These are phyloP conservation scores for Trametes cingulata DNA, from an alignment of 768 basidiomycete genomes.

Conservation along the genomic window DNA sequence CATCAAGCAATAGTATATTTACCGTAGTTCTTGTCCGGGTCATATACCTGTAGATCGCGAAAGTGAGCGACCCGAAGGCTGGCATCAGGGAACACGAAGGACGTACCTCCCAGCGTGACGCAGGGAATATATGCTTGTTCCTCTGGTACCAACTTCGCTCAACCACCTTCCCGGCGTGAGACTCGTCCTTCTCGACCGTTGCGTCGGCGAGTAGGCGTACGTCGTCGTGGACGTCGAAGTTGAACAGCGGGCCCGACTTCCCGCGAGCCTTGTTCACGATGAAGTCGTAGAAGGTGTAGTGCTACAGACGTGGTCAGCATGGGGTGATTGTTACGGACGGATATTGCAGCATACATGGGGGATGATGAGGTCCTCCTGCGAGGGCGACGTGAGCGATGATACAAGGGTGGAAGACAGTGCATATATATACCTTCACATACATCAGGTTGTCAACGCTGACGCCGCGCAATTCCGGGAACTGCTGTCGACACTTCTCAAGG, in stretches of 20 bases:
- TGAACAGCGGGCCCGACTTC: slow-evolving; percentile 97
- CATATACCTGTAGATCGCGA: slow-evolving; percentile 63
- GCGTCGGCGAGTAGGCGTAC: slow-evolving; percentile 93
- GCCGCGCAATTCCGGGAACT: slow-evolving; percentile 89
- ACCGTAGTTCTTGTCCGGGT: slow-evolving; percentile 92
- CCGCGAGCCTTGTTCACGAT: slow-evolving; percentile 98
- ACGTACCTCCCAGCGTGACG: slow-evolving; percentile 92
- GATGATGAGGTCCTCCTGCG: slow-evolving; percentile 94
- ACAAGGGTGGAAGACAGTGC: background rate
- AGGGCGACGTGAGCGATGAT: slow-evolving; percentile 8
- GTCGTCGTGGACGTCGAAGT: slow-evolving; percentile 99
- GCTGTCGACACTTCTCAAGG: slow-evolving; percentile 89
- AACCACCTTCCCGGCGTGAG: slow-evolving; percentile 97
- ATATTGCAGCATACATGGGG: slow-evolving; percentile 67
- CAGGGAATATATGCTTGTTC: slow-evolving; percentile 98
- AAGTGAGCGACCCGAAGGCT: background rate
- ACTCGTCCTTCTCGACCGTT: slow-evolving; percentile 96
- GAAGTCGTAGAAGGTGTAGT: slow-evolving; percentile 98
- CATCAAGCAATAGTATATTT: slow-evolving; percentile 75
- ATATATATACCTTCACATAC: slow-evolving; percentile 84
- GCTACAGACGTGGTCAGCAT: slow-evolving; percentile 48
- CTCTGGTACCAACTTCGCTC: slow-evolving; percentile 94
- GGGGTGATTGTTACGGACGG: slow-evolving; percentile 4
- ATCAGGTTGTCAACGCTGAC: slow-evolving; percentile 95
- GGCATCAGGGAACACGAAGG: background rate